A percentile compares a stretch with the other conserved stretches of the same genome.
Evolutionary conservation across 2,329 filamentous ascomycete species (phyloP).

Genomic region (Colletotrichum cereale): DNA sequence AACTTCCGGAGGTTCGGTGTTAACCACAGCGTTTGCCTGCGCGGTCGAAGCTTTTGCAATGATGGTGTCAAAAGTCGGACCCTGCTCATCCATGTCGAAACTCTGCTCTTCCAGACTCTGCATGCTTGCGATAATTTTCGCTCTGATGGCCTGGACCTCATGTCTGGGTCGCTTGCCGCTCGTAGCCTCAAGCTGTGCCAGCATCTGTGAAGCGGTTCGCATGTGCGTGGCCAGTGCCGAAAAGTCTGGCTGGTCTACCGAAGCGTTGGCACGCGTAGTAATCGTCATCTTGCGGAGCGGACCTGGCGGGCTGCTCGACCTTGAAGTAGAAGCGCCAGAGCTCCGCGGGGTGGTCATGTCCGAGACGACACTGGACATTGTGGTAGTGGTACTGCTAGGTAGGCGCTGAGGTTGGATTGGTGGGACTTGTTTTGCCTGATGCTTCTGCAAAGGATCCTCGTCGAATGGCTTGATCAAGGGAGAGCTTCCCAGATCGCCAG

Average conservation of each 20-base stretch:
- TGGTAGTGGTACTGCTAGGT: conserved; percentile 71
- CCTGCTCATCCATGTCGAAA: conserved; percentile 78
- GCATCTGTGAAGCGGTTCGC: conserved; percentile 88
- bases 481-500: conserved; percentile 82
- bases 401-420: conserved; percentile 62
- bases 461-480: conserved; percentile 73
- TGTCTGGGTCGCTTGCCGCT: conserved; percentile 83
- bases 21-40: conserved; percentile 59
- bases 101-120: conserved; percentile 88
- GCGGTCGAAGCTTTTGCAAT: conserved; percentile 77
- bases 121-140: conserved; percentile 92
- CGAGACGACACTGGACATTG: conserved; percentile 64
- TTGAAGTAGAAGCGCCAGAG: conserved; percentile 75
- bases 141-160: conserved; percentile 85
- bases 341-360: conserved; percentile 76
- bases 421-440: conserved; percentile 45
- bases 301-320: conserved; percentile 76
- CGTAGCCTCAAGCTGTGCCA: conserved; percentile 84
- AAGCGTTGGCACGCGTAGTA: conserved; percentile 64
- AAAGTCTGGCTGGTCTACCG: conserved; percentile 81
- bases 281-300: conserved; percentile 72
- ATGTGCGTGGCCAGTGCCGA: conserved; percentile 88
- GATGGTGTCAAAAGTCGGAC: conserved; percentile 84
- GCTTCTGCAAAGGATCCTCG: conserved; percentile 50
- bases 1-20: conserved; percentile 59